A percentile compares a stretch with the other conserved stretches of the same genome.
These are phyloP conservation scores for Apiotrichum sp. DNA, from an alignment of 1,284 basidiomycete species.

Conservation along the genomic window DNA sequence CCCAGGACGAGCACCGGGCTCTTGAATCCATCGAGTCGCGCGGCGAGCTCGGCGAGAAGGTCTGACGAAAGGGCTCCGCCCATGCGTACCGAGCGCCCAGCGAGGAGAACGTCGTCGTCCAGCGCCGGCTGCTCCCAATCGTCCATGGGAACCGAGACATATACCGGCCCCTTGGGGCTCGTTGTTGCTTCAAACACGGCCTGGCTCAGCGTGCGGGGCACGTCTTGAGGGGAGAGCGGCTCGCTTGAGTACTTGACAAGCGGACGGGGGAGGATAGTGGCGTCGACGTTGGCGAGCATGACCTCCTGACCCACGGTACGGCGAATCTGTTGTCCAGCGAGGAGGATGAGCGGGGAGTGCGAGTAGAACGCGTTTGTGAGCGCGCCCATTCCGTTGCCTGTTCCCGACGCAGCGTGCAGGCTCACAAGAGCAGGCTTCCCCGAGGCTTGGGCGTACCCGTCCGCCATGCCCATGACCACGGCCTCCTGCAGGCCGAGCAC, in stretches of 20 bases:
- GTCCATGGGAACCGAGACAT: constrained; percentile 12
- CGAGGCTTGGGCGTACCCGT: constrained; percentile 8
- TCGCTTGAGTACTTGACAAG: constrained; percentile 9
- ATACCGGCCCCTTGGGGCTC: constrained; percentile 5
- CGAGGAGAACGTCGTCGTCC: constrained; percentile 2
- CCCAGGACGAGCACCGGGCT: constrained; percentile 9
- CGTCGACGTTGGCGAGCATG: constrained; percentile 14
- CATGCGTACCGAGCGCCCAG: not conserved
- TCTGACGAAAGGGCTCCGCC: not conserved
- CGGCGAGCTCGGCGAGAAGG: not conserved
- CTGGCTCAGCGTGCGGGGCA: constrained; percentile 8
- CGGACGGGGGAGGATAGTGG: constrained; percentile 1
- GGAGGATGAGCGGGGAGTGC: constrained; percentile 12
- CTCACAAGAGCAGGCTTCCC: constrained; percentile 4
- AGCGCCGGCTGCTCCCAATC: constrained; percentile 7
- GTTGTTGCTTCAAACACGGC: constrained; percentile 7
- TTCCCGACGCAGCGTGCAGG: constrained; percentile 11
- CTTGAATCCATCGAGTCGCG: not conserved
- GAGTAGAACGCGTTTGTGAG: constrained; percentile 11
- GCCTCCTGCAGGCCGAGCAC: constrained; percentile 15
- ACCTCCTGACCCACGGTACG: constrained; percentile 13
- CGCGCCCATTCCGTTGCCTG: constrained; percentile 14
- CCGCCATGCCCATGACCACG: constrained; percentile 11
- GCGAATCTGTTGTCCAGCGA: constrained; percentile 15
- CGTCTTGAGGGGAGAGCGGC: constrained; percentile 8